Base-by-base conservation (phyloP, 2,329 filamentous ascomycete species). In the Penicillium sp. region DNA sequence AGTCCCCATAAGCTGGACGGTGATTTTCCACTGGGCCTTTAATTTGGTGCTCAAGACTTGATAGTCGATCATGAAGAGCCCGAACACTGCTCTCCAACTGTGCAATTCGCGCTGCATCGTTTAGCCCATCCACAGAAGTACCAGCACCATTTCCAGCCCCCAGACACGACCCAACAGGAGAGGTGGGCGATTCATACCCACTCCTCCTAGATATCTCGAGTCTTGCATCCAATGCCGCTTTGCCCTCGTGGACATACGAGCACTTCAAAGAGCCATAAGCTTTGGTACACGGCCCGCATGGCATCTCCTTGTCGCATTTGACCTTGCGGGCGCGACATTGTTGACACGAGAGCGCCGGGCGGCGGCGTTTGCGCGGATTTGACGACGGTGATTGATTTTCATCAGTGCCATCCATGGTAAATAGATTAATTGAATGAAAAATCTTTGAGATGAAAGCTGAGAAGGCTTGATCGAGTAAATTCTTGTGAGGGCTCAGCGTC, bases 261-360 rank as follows among this genome's bases (percentile, higher is more conserved):
- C 72, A 74, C n/a, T 60, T 54, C 35, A 72, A 35, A 1, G 65
- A 65, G 13, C 58, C 60, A 26, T 67, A 66, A 19, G 68, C 55
- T 35, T 69, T 70, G 7, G 60, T 64, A 57, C 73, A 75, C 30
- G 68, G 69, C 2, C 67, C 68, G 56, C 73, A 75, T 24, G 72
- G 73, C 17, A 68, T 56, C 38, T 64, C 61, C 19, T 66, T 72
- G 58, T 75, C 72, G 54, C 73, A 75, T 33, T 69, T 68, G 30
- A 75, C 65, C 60, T 75, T 75, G 51, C 72, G 71, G 12, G 64
- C 68, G 28, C 72, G 72, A 47, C 73, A 75, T 58, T 70, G 70
- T 53, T 71, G 67, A 59, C 72, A 75, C 1, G 72, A 66, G 22
- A 70, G 65, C 13, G 70, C 67, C 7, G 71, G 70, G 4, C 72